Percentiles rank a stretch among this genome's conserved stretches.
Evolutionary conservation across 1,284 basidiomycete species (phyloP).

Genomic region (Boletellus dicymbophilus): DNA sequence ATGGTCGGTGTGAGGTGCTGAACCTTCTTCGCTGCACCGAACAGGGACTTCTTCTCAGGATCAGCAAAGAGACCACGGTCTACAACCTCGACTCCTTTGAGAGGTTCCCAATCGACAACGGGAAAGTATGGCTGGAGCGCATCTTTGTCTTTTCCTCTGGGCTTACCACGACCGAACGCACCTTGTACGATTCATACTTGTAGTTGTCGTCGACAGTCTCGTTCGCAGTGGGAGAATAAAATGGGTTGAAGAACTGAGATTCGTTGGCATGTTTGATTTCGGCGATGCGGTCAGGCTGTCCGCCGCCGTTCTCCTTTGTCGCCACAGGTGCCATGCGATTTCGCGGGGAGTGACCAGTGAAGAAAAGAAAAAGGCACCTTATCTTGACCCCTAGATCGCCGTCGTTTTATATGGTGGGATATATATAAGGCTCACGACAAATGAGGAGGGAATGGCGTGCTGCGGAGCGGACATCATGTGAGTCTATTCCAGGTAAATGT

Average conservation of each 20-base stretch:
- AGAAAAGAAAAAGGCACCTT: neutral
- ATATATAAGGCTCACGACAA: conserved; percentile 15
- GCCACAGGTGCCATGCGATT: conserved; percentile 55
- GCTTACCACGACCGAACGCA: conserved; percentile 22
- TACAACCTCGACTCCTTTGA: conserved; percentile 55
- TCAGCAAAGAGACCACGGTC: conserved; percentile 69
- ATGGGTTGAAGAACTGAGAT: conserved; percentile 54
- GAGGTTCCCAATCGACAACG: conserved; percentile 61
- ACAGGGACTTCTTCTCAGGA: conserved; percentile 55
- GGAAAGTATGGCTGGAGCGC: conserved; percentile 61
- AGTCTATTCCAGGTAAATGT: no score
- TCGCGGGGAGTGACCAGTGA: neutral
- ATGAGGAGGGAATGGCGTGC: conserved; percentile 17
- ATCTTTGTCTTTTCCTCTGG: neutral
- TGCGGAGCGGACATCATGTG: conserved; percentile 17
- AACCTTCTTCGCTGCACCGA: conserved; percentile 59
- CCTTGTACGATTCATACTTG: conserved; percentile 63
- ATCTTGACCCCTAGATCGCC: neutral
- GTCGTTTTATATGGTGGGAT: conserved; percentile 20
- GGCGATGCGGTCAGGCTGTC: conserved; percentile 14
- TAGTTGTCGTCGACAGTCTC: conserved; percentile 56
- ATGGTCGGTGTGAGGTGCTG: conserved; percentile 63
- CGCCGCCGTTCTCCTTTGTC: conserved; percentile 28
- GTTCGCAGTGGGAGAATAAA: conserved; percentile 61
- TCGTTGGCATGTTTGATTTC: conserved; percentile 20